phyloP scores from a whole-genome alignment of 345 rosid species.

The Litchi chinensis region DNA sequence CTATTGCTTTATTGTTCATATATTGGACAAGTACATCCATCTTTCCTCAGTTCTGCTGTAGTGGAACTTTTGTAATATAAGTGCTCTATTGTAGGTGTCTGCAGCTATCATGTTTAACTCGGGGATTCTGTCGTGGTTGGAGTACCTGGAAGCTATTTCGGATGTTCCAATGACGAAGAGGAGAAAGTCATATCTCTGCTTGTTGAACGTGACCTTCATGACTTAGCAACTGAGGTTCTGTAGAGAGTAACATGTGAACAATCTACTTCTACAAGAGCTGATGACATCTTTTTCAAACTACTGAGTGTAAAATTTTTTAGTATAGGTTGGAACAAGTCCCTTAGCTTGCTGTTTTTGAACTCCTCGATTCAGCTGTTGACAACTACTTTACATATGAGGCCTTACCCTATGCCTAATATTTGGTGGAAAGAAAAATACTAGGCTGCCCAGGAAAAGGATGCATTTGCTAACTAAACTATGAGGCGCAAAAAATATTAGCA shows the following conservation, averaged over 20 bases:
- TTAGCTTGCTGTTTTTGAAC: background rate
- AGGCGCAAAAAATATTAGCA: background rate
- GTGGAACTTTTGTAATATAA: slow-evolving; percentile 11
- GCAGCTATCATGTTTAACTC: slow-evolving; percentile 70
- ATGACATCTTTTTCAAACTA: slow-evolving; percentile 69
- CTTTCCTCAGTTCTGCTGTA: slow-evolving; percentile 3
- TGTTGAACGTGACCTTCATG: slow-evolving; percentile 66
- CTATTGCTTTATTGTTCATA: background rate
- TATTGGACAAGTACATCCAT: background rate
- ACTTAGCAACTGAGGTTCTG: slow-evolving; percentile 56
- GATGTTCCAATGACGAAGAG: slow-evolving; percentile 88
- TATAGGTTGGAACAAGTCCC: too few relatives aligned
- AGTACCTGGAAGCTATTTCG: slow-evolving; percentile 91
- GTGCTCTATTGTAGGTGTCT: slow-evolving; percentile 57
- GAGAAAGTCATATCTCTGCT: slow-evolving; percentile 61
- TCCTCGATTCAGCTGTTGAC: background rate
- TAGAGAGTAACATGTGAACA: slow-evolving; percentile 73
- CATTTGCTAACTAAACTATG: background rate
- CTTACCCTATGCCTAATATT: background rate
- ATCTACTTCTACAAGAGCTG: slow-evolving; percentile 53
- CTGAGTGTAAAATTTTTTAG: slow-evolving; percentile 18
- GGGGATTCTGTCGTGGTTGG: slow-evolving; percentile 73
- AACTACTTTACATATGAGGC: background rate
- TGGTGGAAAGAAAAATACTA: background rate
- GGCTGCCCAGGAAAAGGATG: background rate